Base-by-base conservation (phyloP, 106 monocot species). In the Apostasia shenzhenica region DNA sequence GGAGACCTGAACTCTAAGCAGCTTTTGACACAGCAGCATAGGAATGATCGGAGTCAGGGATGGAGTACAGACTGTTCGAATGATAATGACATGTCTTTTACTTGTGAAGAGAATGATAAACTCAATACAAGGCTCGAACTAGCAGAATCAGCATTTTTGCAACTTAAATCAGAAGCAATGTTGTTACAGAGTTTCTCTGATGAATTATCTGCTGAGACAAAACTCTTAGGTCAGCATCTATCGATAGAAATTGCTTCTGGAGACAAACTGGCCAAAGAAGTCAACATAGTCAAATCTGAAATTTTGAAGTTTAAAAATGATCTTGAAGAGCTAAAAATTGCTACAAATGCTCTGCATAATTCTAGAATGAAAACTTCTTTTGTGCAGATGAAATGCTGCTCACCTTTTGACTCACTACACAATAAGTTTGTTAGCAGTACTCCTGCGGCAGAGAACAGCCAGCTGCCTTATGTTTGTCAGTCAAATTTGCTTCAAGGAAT, bases 251-350 rank as follows among this genome's bases (percentile, higher is more conserved):
- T 93, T 59, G 70, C 81, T 70, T 90, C 81, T 52, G 83, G 88
- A 59, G 81, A 90, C 78, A 75, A 77, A 45, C 79, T 93, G 12
- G 58, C 61, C 41, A 73, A 65, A 78, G 99, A 93, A 80, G 76
- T 93, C 26, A 80, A 79, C 57, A 55, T 77, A 47, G 58, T 99
- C 61, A 99, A 88, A 76, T 84, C 82, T 6, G 93, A 99, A 73
- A 90, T 84, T 62, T 81, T 63, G 55, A 90, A 77, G 57, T 61
- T 99, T 13, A 88, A 80, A 88, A 67, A 57, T 67, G 87, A 92
- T 58, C 43, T 92, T 14, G 82, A 89, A 81, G 78, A 77, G 53
- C 44, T 95, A 50, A 82, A 81, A 76, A 71, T 78, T 80, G 59
- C 62, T 69, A 81, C 83, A 77, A 9, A 52, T 43, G 57, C 70